Evolutionary conservation across 805 yeast species (phyloP), one percentile per base, ranked within the genome.

Genomic region (Naumovozyma dairenensis): DNA sequence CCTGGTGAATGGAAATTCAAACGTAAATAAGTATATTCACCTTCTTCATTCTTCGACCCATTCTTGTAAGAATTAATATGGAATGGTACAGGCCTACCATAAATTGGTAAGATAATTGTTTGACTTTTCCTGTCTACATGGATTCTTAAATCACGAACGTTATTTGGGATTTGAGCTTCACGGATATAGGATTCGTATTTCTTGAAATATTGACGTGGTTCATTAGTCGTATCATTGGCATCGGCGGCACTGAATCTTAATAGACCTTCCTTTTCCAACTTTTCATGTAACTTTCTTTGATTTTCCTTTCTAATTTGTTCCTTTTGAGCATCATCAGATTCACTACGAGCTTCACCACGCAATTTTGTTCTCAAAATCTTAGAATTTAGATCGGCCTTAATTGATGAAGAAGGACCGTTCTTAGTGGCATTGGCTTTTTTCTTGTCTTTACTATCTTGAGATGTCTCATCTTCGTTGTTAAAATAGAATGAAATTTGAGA

Each of bases 31-130:
- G 95, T 86, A 57, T 73, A 86, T 46, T 87, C 96, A 34, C 96
- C 97, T 65, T 92, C 97, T 52, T 92, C 98, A 43, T 80, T 84
- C 52, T 86, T 87, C 8, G 94, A 81, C 32, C 96, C 97, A 54
- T 84, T 87, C 52, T 87, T 89, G 63, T 82, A 87, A 4, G 96
- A 69, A 57, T 85, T 85, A 53, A 89, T 86, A 57, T 89, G 98
- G 68, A 92, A 89, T 16, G 98, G 98, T 33, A 92, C 97, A 1
- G 97, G 96, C 51, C 97, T 72, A 42, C 98, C 98, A 50, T 80
- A 74, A 38, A 89, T 80, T 33, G 98, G 98, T 38, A 89, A 64
- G 40, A 89, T 74, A 36, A 89, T 80, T 1, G 96, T 82, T 60
- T 87, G 96, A 37, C 81, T 72, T 51, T 82, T 84, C 55, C 74